Conservation (phyloP, 371 early-diverging fungal genomes). For the Rhizopus stolonifer region DNA sequence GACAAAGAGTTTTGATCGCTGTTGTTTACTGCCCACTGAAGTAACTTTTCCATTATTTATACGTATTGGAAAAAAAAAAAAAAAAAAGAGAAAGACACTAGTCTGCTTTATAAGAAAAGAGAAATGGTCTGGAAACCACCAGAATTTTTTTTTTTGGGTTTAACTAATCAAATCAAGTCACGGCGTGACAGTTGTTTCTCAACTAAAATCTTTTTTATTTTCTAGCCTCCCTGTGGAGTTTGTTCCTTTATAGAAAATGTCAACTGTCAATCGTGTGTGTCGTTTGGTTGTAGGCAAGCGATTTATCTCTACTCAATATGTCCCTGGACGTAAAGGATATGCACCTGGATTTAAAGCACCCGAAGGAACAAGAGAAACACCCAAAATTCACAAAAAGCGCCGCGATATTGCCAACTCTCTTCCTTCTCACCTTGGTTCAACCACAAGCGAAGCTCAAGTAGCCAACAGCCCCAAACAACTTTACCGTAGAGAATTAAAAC, state of each 20-base stretch:
- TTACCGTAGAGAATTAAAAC: slow-evolving; percentile 37
- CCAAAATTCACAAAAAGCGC: slow-evolving; percentile 26
- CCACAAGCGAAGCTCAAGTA: neutral
- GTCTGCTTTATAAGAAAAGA: neutral
- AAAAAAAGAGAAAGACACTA: neutral
- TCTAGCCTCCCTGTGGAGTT: neutral
- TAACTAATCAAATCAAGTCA: neutral
- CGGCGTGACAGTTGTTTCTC: neutral
- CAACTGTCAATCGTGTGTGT: neutral
- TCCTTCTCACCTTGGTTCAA: slow-evolving; percentile 34
- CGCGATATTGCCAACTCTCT: slow-evolving; percentile 32
- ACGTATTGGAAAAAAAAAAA: slow-evolving; percentile 1
- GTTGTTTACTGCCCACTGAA: slow-evolving; percentile 88
- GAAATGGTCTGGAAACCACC: neutral
- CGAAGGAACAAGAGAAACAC: slow-evolving; percentile 31
- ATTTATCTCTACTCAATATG: slow-evolving; percentile 26
- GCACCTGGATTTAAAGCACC: slow-evolving; percentile 47
- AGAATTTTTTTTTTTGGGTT: neutral
- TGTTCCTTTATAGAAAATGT: neutral
- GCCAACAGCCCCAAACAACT: slow-evolving; percentile 29
- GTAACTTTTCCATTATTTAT: slow-evolving; percentile 77
- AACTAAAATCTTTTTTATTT: neutral
- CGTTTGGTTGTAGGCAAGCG: slow-evolving; percentile 2
- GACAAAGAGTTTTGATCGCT: slow-evolving; percentile 59
- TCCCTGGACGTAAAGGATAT: slow-evolving; percentile 33